These are phyloP conservation scores for Peronospora farinosa DNA, from an alignment of 352 stramenopile genomes.

Conservation along the genomic window DNA sequence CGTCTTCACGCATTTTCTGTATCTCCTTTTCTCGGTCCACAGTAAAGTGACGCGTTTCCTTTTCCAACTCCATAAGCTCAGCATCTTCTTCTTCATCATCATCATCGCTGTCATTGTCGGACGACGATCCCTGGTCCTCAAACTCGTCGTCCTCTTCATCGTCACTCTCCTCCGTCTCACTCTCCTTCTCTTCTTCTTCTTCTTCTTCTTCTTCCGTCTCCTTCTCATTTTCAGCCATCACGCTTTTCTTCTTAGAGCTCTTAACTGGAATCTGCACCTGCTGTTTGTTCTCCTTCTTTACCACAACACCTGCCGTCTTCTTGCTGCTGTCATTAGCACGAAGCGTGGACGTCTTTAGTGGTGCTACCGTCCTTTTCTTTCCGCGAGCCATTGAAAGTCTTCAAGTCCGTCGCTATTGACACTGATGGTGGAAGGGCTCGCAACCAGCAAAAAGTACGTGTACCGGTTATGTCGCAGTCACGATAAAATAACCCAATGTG, in stretches of 20 bases:
- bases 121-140: constrained; percentile 83
- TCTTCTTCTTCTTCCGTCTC: constrained; percentile 30
- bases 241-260: constrained; percentile 10
- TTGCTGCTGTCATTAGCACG: constrained; percentile 15
- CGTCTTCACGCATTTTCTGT: constrained; percentile 80
- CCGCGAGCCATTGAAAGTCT: constrained; percentile 29
- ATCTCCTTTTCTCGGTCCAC: constrained; percentile 72
- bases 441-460: constrained; percentile 32
- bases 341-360: constrained; percentile 39
- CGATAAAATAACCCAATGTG: background rate
- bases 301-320: constrained; percentile 20
- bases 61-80: constrained; percentile 72
- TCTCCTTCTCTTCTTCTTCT: constrained; percentile 23
- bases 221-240: constrained; percentile 18
- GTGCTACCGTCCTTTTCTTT: constrained; percentile 29
- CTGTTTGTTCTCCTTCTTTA: constrained; percentile 26
- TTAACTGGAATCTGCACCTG: constrained; percentile 11
- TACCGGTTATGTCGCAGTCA: constrained; percentile 14
- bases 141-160: constrained; percentile 68
- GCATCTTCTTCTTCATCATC: constrained; percentile 70
- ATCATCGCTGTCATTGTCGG: constrained; percentile 53
- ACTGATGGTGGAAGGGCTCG: constrained; percentile 13
- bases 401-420: constrained; percentile 15
- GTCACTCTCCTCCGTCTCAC: constrained; percentile 58
- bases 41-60: constrained; percentile 66